Percentiles rank a stretch among this genome's conserved stretches.
phyloP scores from a whole-genome alignment of 164 flowering plant species.

The Vitis rupestris region DNA sequence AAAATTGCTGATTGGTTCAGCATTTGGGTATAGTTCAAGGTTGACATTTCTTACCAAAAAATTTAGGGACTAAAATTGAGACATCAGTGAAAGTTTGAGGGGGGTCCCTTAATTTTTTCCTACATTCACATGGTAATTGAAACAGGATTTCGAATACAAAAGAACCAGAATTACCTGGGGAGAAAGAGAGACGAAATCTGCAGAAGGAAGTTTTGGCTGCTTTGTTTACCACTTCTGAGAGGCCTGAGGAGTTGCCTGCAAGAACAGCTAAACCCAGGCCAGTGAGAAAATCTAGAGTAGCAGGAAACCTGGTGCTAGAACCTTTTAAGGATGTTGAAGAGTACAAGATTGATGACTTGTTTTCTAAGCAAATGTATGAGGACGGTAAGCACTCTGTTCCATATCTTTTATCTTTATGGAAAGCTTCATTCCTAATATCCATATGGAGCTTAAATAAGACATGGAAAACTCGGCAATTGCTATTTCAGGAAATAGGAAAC shows the following conservation, averaged over 20 bases:
- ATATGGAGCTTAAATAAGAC: too few relatives aligned
- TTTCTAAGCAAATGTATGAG: not conserved
- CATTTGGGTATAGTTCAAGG: too few relatives aligned
- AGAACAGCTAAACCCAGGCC: conserved; percentile 9
- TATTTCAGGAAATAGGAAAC: too few relatives aligned
- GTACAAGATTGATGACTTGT: not conserved
- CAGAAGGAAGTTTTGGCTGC: conserved; percentile 52
- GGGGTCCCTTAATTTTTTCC: not conserved
- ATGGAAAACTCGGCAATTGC: too few relatives aligned
- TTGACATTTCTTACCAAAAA: too few relatives aligned
- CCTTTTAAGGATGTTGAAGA: conserved; percentile 31
- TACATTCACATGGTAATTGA: conserved; percentile 12
- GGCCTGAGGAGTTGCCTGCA: conserved; percentile 34
- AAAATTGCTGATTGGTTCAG: too few relatives aligned
- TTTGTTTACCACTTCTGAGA: conserved; percentile 44
- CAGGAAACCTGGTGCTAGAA: conserved; percentile 31
- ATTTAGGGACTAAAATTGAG: too few relatives aligned
- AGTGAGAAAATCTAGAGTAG: conserved; percentile 22
- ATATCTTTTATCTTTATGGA: not conserved
- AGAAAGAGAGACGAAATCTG: conserved; percentile 30
- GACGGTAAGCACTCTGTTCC: conserved; percentile 23
- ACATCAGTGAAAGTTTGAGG: too few relatives aligned
- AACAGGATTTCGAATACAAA: conserved; percentile 13
- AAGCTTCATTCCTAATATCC: not conserved
- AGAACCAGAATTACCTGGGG: conserved; percentile 15